Evolutionary conservation across 148 eudicot genomes (phyloP).

Genomic region (Oxyria digyna): DNA sequence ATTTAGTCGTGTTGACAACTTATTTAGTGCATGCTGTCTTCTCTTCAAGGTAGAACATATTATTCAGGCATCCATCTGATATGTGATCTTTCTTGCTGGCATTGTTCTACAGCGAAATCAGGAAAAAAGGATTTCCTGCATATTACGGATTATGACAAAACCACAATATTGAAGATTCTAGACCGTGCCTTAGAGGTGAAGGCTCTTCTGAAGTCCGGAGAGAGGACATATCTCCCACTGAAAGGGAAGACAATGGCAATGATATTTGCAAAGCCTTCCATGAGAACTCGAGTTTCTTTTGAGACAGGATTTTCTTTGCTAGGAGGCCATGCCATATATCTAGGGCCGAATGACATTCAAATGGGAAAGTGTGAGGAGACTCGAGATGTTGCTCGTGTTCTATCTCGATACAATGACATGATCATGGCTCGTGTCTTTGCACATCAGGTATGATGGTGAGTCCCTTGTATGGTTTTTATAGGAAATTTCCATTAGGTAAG

Average conservation of each 20-base stretch:
- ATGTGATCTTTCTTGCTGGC: background rate
- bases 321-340: constrained; percentile 93
- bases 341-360: constrained; percentile 94
- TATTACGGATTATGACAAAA: constrained; percentile 79
- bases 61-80: background rate
- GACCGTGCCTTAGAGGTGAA: constrained; percentile 92
- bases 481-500: background rate
- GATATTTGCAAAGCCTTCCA: constrained; percentile 98
- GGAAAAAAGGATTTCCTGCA: constrained; percentile 76
- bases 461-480: constrained; percentile 12
- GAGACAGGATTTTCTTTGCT: constrained; percentile 92
- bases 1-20: no score
- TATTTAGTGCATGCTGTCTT: no score
- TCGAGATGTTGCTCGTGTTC: constrained; percentile 94
- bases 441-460: constrained; percentile 78
- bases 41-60: no score
- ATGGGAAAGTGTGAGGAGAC: constrained; percentile 99
- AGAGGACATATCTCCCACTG: constrained; percentile 77
- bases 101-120: constrained; percentile 39
- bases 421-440: constrained; percentile 99
- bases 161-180: constrained; percentile 67
- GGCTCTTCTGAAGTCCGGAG: constrained; percentile 71
- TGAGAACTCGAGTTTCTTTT: constrained; percentile 96
- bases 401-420: constrained; percentile 84
- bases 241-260: constrained; percentile 93